A percentile compares a stretch with the other conserved stretches of the same genome.
Evolutionary conservation across 2,329 filamentous ascomycete species (phyloP).

Genomic region (Aspergillus sp.): DNA sequence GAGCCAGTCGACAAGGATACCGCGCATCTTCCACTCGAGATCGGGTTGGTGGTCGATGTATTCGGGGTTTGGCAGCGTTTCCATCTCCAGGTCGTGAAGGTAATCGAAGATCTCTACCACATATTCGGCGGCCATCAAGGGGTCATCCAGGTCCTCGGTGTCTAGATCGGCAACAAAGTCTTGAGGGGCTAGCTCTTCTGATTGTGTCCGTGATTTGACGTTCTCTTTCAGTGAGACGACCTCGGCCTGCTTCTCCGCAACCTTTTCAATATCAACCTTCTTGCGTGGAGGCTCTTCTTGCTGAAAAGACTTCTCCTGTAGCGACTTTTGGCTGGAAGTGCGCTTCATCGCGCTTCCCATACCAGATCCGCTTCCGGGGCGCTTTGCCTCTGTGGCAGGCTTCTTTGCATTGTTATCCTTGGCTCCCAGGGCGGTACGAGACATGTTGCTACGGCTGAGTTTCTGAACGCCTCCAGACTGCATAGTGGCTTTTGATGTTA

Average conservation of each 20-base stretch:
- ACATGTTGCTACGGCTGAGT: constrained; percentile 58
- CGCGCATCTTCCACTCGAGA: constrained; percentile 97
- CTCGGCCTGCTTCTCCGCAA: constrained; percentile 23
- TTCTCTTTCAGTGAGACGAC: constrained; percentile 36
- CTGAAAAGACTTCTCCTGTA: constrained; percentile 59
- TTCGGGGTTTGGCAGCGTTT: constrained; percentile 80
- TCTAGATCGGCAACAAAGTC: constrained; percentile 64
- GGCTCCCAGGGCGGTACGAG: constrained; percentile 61
- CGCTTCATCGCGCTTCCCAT: constrained; percentile 69
- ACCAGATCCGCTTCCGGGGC: constrained; percentile 70
- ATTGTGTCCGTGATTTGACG: constrained; percentile 27
- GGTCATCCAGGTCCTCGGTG: constrained; percentile 84
- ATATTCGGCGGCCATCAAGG: constrained; percentile 97
- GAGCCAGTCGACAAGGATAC: constrained; percentile 95
- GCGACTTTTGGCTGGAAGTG: constrained; percentile 52
- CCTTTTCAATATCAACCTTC: constrained; percentile 59
- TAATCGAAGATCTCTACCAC: constrained; percentile 98
- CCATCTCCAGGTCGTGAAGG: constrained; percentile 78
- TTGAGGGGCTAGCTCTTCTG: constrained; percentile 36
- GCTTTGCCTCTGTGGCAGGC: constrained; percentile 63
- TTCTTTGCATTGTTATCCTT: constrained; percentile 69
- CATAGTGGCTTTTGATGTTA: constrained; percentile 74
- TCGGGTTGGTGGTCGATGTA: constrained; percentile 97
- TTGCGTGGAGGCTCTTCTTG: constrained; percentile 67
- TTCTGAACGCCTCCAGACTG: constrained; percentile 84